Conservation (phyloP, 2,329 filamentous ascomycete genomes). For the Beauveria rudraprayagi region DNA sequence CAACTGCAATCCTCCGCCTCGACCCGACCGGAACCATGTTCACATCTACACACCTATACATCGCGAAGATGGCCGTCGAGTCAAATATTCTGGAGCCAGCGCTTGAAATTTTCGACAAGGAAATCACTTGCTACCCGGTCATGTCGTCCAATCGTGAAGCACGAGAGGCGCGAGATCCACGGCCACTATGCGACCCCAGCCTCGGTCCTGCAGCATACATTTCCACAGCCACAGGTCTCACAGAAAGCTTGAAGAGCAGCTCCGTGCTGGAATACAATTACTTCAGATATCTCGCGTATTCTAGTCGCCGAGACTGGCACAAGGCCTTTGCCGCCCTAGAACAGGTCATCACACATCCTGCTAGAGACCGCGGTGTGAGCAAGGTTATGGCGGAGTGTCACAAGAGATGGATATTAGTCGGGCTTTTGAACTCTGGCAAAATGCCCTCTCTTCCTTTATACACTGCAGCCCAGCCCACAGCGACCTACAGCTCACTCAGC, state of each 20-base stretch:
- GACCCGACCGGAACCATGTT: constrained; percentile 60
- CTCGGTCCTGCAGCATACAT: constrained; percentile 50
- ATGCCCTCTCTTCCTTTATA: constrained; percentile 47
- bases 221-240: constrained; percentile 48
- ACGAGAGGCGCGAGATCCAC: constrained; percentile 24
- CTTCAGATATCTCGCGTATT: constrained; percentile 56
- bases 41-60: constrained; percentile 52
- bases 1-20: constrained; percentile 52
- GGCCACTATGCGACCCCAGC: constrained; percentile 36
- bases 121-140: constrained; percentile 57
- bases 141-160: constrained; percentile 20
- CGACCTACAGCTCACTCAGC: constrained; percentile 48
- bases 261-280: constrained; percentile 61
- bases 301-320: constrained; percentile 52
- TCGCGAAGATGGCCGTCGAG: constrained; percentile 52
- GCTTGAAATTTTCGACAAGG: constrained; percentile 54
- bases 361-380: constrained; percentile 53
- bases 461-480: constrained; percentile 44
- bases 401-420: constrained; percentile 81
- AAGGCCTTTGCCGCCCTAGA: constrained; percentile 55
- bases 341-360: constrained; percentile 59
- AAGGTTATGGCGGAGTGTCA: constrained; percentile 82
- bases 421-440: constrained; percentile 62
- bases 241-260: constrained; percentile 40
- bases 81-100: constrained; percentile 45